Evolutionary conservation across 2,329 filamentous ascomycete species (phyloP), one percentile per base, ranked within the genome.

Genomic region (Parastagonospora avenae): DNA sequence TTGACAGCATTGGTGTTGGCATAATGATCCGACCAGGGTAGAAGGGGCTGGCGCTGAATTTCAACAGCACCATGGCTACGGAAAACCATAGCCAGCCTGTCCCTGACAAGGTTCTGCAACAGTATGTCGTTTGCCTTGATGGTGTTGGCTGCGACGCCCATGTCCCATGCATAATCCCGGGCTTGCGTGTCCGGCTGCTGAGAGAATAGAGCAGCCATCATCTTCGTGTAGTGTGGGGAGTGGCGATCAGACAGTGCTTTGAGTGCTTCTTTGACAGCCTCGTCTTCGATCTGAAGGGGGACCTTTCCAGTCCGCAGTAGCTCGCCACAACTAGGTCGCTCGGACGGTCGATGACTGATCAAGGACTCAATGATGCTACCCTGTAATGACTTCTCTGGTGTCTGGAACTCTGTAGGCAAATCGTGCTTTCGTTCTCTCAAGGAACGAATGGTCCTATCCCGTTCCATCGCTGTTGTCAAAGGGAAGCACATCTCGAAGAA

Each of bases 401-500:
- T 79, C 51, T 83, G 82, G 70, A 96, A 96, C 37, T 90, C 87
- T 0, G 79, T 62, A 1, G 94, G 93, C 27, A 97, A 80, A 4
- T 77, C 74, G 33, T 91, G 87, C 10, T 85, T 79, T 33, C 85
- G 83, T 59, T 86, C 82, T 39, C 91, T 84, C 36, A 97, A 80
- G 47, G 82, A 78, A 45, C 88, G 82, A 27, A 97, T 79, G 4
- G 92, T 80, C 35, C 81, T 76, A 54, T 83, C 82, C 35, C 85
- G 78, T 65, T 88, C 86, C 82, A 87, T 87, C 2, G 77, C 79
- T 1, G 85, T 88, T 14, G 77, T 77, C 38, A 88, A 74, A 3
- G 81, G 76, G 59, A 84, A 80, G 66, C 90, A 95, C 94, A 99
- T 99, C 74, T 99, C 94, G 62, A 97, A 97, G 76, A 99, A 96